A percentile compares a stretch with the other conserved stretches of the same genome.
Conservation (phyloP, 2,329 filamentous ascomycete species). For the Diatrype stigma region DNA sequence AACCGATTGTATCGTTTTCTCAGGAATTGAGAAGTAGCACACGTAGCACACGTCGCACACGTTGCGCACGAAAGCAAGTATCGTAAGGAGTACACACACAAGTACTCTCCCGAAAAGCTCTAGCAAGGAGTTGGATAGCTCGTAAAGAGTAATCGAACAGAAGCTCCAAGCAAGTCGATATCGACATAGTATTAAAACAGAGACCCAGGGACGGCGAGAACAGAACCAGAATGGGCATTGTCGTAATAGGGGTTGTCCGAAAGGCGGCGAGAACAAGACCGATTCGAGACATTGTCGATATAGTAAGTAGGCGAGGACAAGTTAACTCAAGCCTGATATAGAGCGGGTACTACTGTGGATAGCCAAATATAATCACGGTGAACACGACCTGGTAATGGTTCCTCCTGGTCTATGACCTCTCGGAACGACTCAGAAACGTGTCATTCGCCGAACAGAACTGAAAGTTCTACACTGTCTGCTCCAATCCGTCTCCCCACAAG, state of each 20-base stretch:
- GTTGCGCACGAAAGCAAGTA: too few species aligned
- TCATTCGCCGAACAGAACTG: constrained; percentile 17
- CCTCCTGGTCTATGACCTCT: constrained; percentile 17
- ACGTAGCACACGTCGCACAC: too few species aligned
- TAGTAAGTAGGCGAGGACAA: constrained; percentile 7
- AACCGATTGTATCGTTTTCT: too few species aligned
- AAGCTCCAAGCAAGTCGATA: constrained; percentile 1
- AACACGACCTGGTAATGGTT: constrained; percentile 10
- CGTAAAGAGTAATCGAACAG: constrained; percentile 2
- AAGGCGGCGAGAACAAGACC: constrained; percentile 3
- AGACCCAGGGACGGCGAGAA: constrained; percentile 5
- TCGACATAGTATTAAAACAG: background rate
- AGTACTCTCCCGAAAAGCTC: too few species aligned
- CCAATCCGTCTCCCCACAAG: constrained; percentile 10
- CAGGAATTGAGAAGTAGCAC: too few species aligned
- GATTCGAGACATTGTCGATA: constrained; percentile 7
- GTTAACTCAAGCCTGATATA: constrained; percentile 8
- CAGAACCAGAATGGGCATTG: constrained; percentile 5
- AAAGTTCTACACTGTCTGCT: constrained; percentile 15
- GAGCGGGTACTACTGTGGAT: background rate
- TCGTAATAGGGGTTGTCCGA: constrained; percentile 1
- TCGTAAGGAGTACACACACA: too few species aligned
- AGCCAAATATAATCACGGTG: constrained; percentile 7
- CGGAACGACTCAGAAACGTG: constrained; percentile 15
- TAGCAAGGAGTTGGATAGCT: background rate